Conservation (phyloP, 768 basidiomycete species). For the Sporobolomyces phaffii region DNA sequence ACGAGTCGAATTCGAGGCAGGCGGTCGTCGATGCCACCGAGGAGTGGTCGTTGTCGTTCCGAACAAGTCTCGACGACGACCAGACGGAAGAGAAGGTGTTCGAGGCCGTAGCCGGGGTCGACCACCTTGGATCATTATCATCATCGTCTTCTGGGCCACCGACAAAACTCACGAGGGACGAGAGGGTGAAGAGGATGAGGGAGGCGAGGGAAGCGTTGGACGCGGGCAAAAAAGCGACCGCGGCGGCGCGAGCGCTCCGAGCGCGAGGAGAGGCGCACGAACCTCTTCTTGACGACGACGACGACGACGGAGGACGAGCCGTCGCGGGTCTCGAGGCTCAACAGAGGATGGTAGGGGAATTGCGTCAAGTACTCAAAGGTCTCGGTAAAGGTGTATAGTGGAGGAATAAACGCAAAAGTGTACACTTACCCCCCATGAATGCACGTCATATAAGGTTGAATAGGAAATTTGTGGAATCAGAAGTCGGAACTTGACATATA, state of each 20-base stretch:
- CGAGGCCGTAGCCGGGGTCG: conserved; percentile 26
- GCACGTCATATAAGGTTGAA: no score
- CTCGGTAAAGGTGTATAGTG: background rate
- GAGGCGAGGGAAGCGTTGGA: conserved; percentile 24
- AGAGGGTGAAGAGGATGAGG: conserved; percentile 29
- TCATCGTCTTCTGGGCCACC: no score
- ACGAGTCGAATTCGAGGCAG: conserved; percentile 4
- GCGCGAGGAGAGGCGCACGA: no score
- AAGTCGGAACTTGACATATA: no score
- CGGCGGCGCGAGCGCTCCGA: no score
- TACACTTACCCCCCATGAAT: no score
- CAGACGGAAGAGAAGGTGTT: no score
- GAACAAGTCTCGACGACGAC: no score
- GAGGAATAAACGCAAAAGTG: no score
- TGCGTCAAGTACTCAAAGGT: conserved; percentile 25
- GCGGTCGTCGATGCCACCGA: conserved; percentile 23
- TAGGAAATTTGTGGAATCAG: no score
- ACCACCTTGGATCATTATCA: background rate
- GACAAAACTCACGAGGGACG: conserved; percentile 32
- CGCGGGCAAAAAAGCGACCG: background rate
- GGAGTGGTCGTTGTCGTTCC: conserved; percentile 15
- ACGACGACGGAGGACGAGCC: background rate
- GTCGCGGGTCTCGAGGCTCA: background rate
- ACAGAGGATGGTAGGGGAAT: conserved; percentile 29
- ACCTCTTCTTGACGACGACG: no score